Base-by-base conservation (phyloP, 495 filamentous ascomycete species). In the Clavariopsis aquatica region DNA sequence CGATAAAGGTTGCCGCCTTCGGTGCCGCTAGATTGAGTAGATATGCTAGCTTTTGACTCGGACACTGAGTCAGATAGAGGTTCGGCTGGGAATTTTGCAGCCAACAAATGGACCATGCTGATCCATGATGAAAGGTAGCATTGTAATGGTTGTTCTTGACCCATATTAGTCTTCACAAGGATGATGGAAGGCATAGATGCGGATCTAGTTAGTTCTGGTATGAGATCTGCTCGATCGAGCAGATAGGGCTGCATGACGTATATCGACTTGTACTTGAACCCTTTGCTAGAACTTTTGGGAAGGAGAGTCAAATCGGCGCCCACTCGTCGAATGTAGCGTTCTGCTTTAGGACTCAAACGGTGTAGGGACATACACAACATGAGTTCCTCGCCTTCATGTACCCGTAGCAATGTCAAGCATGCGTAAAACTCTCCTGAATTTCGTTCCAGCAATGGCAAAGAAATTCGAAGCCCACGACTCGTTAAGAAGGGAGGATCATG, bases 401-500 rank as follows among this genome's bases (percentile, higher is more conserved):
- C 26, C 26, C n/a, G 17, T 1, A 57, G 20, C 19, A 45, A 19
- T 6, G 31, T 45, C 29, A 57, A 5, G 36, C 53, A 57, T 6
- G 31, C 53, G 19, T 57, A 45, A 10, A 57, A 12, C 36, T 57
- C 36, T 2, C 36, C 53, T 1, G 31, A 13, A 23, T 45, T 45
- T 29, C 20, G n/a, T 45, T 57, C 53, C 17, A 57, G 10, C 19
- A 59, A 12, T 4, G 43, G 43, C 24, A 59, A 28, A 4, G 56
- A 27, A 6, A 59, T 59, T 26, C 56, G 38, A 1, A 59, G 13
- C 1, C 56, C 56, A 12, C 56, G 56, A 19, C 56, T 59, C 17
- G 56, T 59, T 12, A 59, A 9, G 19, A 20, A 38, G 1, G 56
- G 56, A 2, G 56, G 56, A n/a, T 59, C 56, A 20, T 59, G 43